Conservation (phyloP, 192 early-diverging fungal genomes). For the Coemansia sp. region DNA sequence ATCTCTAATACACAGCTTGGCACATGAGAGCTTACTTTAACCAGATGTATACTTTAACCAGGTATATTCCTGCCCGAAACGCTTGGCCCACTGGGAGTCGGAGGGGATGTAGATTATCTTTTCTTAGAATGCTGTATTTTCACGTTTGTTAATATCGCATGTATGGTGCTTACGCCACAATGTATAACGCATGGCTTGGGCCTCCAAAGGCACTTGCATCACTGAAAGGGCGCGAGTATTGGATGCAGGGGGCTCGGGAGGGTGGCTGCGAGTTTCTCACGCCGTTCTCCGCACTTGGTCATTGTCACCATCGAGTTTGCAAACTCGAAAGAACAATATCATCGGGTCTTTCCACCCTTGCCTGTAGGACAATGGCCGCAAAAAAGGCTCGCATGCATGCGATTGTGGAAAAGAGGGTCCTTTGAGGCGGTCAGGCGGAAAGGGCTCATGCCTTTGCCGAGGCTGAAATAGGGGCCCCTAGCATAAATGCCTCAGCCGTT, state of each 20-base stretch:
- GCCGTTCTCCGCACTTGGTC: background rate
- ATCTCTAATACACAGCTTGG: too few species aligned
- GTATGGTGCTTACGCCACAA: too few species aligned
- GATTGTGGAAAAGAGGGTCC: background rate
- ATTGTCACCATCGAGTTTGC: background rate
- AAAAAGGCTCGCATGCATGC: background rate
- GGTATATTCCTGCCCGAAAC: too few species aligned
- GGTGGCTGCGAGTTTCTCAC: background rate
- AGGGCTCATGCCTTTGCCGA: background rate
- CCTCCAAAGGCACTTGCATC: background rate
- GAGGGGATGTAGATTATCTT: background rate
- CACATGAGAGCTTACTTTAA: too few species aligned
- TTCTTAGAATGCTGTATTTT: too few species aligned
- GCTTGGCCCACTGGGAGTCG: too few species aligned
- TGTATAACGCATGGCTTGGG: background rate
- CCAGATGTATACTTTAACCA: too few species aligned
- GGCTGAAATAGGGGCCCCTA: background rate
- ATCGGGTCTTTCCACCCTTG: background rate
- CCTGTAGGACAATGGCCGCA: background rate
- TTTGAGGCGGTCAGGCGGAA: background rate
- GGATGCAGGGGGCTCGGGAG: background rate
- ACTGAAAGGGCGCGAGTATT: background rate
- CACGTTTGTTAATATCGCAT: background rate
- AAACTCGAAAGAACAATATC: background rate
- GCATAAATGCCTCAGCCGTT: conserved; percentile 5